These are phyloP conservation scores for Vigna angularis DNA, from an alignment of 306 rosid genomes.

Conservation along the genomic window DNA sequence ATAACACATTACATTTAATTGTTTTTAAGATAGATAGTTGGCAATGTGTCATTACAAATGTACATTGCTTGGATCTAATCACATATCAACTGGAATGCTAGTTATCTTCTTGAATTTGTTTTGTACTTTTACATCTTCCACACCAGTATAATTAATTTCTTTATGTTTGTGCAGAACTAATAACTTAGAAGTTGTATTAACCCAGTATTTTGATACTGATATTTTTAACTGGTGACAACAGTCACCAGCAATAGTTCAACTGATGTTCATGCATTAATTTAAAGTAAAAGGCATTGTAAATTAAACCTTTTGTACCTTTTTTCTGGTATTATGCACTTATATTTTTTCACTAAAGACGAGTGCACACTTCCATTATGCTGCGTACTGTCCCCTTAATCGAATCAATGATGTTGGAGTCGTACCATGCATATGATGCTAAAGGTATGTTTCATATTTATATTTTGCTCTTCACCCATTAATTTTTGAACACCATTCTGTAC, in stretches of 20 bases:
- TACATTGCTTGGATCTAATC: not conserved
- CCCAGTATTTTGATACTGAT: not conserved
- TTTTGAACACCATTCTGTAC: not conserved
- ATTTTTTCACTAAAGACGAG: conserved; percentile 11
- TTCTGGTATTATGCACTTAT: not conserved
- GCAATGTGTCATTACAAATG: not conserved
- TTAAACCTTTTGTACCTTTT: conserved; percentile 3
- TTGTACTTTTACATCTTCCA: not conserved
- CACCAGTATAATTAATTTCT: no score
- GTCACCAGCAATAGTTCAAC: not conserved
- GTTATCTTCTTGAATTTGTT: not conserved
- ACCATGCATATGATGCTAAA: conserved; percentile 34
- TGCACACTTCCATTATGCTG: conserved; percentile 21
- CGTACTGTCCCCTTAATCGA: conserved; percentile 20
- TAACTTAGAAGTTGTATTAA: not conserved
- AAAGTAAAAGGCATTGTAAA: conserved; percentile 5
- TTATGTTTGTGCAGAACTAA: not conserved
- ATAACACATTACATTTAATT: no score
- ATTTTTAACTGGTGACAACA: not conserved
- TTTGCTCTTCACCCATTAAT: not conserved
- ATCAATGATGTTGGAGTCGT: conserved; percentile 38
- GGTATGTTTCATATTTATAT: conserved; percentile 26
- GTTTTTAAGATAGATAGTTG: not conserved
- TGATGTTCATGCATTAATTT: conserved; percentile 6
- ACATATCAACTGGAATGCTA: not conserved